Evolutionary conservation across 164 flowering plant genomes (phyloP).

Genomic region (Umbilicus rupestris): DNA sequence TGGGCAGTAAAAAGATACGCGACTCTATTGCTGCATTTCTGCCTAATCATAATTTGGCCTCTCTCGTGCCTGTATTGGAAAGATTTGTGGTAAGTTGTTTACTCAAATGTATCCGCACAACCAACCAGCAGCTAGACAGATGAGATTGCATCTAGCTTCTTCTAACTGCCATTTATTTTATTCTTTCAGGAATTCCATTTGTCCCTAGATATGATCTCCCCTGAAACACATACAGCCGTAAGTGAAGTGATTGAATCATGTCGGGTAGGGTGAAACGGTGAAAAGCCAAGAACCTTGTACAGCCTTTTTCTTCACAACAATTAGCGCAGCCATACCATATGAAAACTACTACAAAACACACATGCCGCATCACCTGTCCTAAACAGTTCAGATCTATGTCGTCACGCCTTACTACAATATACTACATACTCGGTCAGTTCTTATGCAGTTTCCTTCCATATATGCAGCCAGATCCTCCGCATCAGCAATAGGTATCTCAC

Average conservation of each 20-base stretch:
- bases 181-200: constrained; percentile 71
- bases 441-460: no score
- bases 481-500: no score
- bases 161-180: neutral
- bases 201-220: constrained; percentile 81
- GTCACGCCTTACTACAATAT: no score
- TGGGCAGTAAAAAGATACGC: constrained; percentile 51
- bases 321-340: no score
- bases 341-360: no score
- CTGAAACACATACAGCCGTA: constrained; percentile 74
- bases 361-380: constrained; percentile 1
- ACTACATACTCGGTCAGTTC: no score
- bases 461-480: no score
- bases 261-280: constrained; percentile 25
- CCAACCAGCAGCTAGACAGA: neutral
- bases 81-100: constrained; percentile 87
- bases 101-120: no score
- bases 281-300: constrained; percentile 21
- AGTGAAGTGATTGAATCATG: constrained; percentile 91
- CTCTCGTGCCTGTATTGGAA: constrained; percentile 88
- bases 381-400: neutral
- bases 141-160: neutral
- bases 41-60: constrained; percentile 53
- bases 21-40: constrained; percentile 59
- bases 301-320: constrained; percentile 10